Evolutionary conservation across 129 eudicot genomes (phyloP).

Genomic region (Tagetes erecta): DNA sequence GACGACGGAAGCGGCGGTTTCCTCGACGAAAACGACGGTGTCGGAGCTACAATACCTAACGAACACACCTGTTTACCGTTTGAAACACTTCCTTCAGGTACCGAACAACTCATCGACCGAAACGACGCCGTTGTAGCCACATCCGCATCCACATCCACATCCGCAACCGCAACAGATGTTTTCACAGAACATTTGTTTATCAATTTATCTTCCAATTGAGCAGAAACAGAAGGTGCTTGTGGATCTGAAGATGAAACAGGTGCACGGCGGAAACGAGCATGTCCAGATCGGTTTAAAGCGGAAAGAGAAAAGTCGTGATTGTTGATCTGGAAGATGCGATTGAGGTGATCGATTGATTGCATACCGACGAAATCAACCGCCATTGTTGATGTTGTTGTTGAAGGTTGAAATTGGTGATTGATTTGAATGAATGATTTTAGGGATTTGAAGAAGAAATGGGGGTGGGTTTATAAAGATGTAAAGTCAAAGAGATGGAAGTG

Average conservation of each 20-base stretch:
- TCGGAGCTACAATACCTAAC: constrained; percentile 33
- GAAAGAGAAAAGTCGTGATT: constrained; percentile 45
- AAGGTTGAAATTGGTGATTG: background rate
- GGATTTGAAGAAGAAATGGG: background rate
- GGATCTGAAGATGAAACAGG: constrained; percentile 27
- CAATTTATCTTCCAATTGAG: constrained; percentile 17
- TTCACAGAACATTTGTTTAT: constrained; percentile 10
- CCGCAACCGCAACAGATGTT: constrained; percentile 24
- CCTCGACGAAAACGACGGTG: constrained; percentile 47
- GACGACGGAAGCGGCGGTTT: constrained; percentile 64
- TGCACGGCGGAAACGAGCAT: constrained; percentile 80
- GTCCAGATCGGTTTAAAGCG: constrained; percentile 59
- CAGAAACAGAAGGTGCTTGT: constrained; percentile 27
- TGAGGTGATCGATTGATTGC: constrained; percentile 23
- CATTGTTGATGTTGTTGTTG: constrained; percentile 23
- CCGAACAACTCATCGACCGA: constrained; percentile 47
- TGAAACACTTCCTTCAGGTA: constrained; percentile 62
- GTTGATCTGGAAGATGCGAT: constrained; percentile 35
- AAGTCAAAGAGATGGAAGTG: constrained; percentile 31
- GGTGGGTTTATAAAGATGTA: constrained; percentile 11
- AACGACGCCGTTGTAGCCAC: constrained; percentile 35
- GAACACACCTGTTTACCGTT: constrained; percentile 48
- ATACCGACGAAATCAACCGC: constrained; percentile 43
- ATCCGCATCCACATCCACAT: constrained; percentile 8
- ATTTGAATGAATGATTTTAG: no score